Percentiles rank a stretch among this genome's conserved stretches.
Evolutionary conservation across 1,284 basidiomycete genomes (phyloP).

Genomic region (Melampsora medusae): DNA sequence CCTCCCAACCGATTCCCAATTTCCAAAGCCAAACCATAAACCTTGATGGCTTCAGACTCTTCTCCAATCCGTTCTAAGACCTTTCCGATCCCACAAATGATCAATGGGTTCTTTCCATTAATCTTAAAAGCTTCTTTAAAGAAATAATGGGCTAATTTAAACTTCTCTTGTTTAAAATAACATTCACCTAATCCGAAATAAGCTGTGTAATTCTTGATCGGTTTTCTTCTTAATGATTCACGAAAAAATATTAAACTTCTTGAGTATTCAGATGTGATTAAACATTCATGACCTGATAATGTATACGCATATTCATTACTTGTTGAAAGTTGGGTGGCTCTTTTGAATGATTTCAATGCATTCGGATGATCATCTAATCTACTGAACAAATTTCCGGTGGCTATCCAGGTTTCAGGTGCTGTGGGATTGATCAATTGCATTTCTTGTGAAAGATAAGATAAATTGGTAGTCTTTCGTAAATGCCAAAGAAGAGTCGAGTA

Average conservation of each 20-base stretch:
- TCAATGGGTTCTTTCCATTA: conserved; percentile 83
- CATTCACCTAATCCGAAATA: conserved; percentile 97
- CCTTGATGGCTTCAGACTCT: conserved; percentile 66
- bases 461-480: conserved; percentile 70
- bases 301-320: conserved; percentile 73
- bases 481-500: conserved; percentile 94
- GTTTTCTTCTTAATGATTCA: conserved; percentile 77
- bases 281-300: conserved; percentile 86
- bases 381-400: conserved; percentile 87
- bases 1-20: conserved; percentile 63
- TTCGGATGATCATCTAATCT: conserved; percentile 84
- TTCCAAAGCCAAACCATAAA: conserved; percentile 75
- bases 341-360: conserved; percentile 83
- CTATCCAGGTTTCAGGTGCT: conserved; percentile 80
- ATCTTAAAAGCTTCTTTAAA: conserved; percentile 84
- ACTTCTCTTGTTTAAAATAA: conserved; percentile 85
- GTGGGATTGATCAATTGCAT: conserved; percentile 74
- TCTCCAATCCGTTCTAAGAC: conserved; percentile 78
- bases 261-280: conserved; percentile 82
- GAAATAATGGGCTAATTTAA: conserved; percentile 86
- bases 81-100: conserved; percentile 84
- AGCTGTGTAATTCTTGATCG: conserved; percentile 82
- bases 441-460: conserved; percentile 86
- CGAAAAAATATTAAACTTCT: conserved; percentile 85
- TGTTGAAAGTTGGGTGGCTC: conserved; percentile 62